A percentile compares a stretch with the other conserved stretches of the same genome.
These are phyloP conservation scores for Colletotrichum musicola DNA, from an alignment of 2,329 filamentous ascomycete genomes.

Conservation along the genomic window DNA sequence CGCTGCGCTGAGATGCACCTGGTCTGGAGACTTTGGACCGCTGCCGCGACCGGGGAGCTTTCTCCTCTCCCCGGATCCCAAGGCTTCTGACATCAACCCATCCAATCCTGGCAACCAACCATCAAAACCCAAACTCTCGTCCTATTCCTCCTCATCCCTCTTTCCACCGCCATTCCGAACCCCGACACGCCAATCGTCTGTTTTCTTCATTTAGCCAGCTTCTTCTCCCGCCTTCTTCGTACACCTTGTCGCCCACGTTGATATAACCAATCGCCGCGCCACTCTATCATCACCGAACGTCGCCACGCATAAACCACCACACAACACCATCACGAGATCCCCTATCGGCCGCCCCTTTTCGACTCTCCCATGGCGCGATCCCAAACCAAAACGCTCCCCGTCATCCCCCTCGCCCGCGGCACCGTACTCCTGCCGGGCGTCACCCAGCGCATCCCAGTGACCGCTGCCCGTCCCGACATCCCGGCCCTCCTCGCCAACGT, in stretches of 20 bases:
- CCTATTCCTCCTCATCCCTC: background rate
- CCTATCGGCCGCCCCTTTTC: background rate
- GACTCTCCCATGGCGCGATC: slow-evolving; percentile 44
- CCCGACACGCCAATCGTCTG: background rate
- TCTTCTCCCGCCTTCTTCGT: slow-evolving; percentile 12
- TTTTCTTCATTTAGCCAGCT: background rate
- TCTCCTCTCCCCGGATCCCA: slow-evolving; percentile 15
- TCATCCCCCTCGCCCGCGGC: slow-evolving; percentile 86
- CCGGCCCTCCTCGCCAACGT: slow-evolving; percentile 88
- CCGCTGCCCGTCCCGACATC: slow-evolving; percentile 84
- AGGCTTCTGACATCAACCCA: slow-evolving; percentile 31
- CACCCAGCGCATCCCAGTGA: slow-evolving; percentile 85
- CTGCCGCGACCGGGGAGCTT: slow-evolving; percentile 26
- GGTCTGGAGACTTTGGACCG: slow-evolving; percentile 18
- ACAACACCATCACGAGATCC: slow-evolving; percentile 13
- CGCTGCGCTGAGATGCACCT: background rate
- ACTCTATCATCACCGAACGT: slow-evolving; percentile 18
- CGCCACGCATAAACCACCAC: slow-evolving; percentile 6
- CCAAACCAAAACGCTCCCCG: slow-evolving; percentile 67
- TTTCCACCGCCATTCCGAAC: slow-evolving; percentile 9
- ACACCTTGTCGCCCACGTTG: background rate
- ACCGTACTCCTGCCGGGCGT: slow-evolving; percentile 88
- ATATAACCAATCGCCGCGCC: background rate
- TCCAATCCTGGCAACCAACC: background rate
- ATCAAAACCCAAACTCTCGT: slow-evolving; percentile 10